phyloP scores from a whole-genome alignment of 1,284 basidiomycete genomes.

The Singerocomus rubriflavus region DNA sequence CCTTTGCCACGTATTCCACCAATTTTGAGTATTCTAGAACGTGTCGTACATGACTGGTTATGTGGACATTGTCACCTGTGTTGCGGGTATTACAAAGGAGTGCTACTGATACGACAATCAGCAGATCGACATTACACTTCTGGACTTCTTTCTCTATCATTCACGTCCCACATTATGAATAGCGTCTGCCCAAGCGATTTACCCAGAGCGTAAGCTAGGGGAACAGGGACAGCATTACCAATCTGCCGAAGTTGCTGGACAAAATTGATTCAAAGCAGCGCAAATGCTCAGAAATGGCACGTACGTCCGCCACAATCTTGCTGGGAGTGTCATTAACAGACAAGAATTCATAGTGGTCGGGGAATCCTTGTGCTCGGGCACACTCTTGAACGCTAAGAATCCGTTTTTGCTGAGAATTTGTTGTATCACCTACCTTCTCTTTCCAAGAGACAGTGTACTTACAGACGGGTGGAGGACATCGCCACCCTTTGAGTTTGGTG shows the following conservation, averaged over 20 bases:
- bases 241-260: conserved; percentile 66
- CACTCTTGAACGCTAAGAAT: conserved; percentile 61
- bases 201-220: conserved; percentile 60
- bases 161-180: conserved; percentile 42
- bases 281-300: conserved; percentile 20
- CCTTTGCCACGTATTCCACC: not conserved
- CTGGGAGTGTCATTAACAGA: conserved; percentile 40
- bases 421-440: not conserved
- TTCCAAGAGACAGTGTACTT: conserved; percentile 18
- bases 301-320: conserved; percentile 46
- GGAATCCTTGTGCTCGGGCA: conserved; percentile 71
- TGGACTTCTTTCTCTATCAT: conserved; percentile 44
- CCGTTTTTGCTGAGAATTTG: conserved; percentile 53
- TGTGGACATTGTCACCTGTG: not conserved
- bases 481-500: conserved; percentile 50
- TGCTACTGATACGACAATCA: not conserved
- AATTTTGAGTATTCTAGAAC: not conserved
- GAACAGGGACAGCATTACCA: conserved; percentile 71
- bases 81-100: not conserved
- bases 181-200: conserved; percentile 52
- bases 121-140: conserved; percentile 29
- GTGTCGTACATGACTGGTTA: conserved; percentile 1
- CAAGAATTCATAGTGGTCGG: conserved; percentile 58
- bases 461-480: conserved; percentile 60
- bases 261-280: not conserved